Evolutionary conservation across 768 basidiomycete genomes (phyloP).

Genomic region (Boletus vinaceobasis): DNA sequence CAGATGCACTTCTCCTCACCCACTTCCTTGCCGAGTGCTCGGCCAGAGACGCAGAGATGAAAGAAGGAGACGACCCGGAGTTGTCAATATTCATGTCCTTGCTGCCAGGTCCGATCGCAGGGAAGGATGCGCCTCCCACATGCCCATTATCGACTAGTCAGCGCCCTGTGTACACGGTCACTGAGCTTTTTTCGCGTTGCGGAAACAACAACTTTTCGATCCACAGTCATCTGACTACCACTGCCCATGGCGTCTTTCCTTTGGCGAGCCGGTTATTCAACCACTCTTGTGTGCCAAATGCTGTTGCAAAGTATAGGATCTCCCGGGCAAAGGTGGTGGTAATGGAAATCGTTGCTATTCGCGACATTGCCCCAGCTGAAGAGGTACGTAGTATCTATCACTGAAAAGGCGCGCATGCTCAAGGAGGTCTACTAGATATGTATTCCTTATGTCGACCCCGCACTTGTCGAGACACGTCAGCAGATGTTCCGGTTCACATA

Average conservation of each 20-base stretch:
- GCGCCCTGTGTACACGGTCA: conserved; percentile 18
- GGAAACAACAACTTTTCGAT: conserved; percentile 81
- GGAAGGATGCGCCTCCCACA: conserved; percentile 26
- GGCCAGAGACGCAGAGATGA: conserved; percentile 5
- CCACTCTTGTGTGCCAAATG: conserved; percentile 77
- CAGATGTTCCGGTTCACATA: conserved; percentile 60
- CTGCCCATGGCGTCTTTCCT: conserved; percentile 76
- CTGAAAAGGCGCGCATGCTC: neutral
- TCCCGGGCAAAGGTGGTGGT: conserved; percentile 33
- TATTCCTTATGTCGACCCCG: conserved; percentile 77
- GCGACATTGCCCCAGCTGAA: conserved; percentile 53
- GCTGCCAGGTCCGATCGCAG: conserved; percentile 39
- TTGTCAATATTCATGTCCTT: conserved; percentile 42
- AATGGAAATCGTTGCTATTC: conserved; percentile 68
- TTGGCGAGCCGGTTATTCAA: conserved; percentile 78
- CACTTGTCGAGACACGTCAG: conserved; percentile 57
- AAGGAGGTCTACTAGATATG: conserved; percentile 48
- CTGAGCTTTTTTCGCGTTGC: conserved; percentile 54
- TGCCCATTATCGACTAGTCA: conserved; percentile 32
- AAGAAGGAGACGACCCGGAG: conserved; percentile 19
- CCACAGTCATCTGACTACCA: conserved; percentile 65
- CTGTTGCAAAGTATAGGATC: conserved; percentile 58
- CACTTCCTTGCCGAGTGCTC: conserved; percentile 50
- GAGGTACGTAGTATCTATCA: conserved; percentile 47
- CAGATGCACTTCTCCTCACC: conserved; percentile 63